Evolutionary conservation across 257 asterid genomes (phyloP).

Genomic region (Fraxinus americana): DNA sequence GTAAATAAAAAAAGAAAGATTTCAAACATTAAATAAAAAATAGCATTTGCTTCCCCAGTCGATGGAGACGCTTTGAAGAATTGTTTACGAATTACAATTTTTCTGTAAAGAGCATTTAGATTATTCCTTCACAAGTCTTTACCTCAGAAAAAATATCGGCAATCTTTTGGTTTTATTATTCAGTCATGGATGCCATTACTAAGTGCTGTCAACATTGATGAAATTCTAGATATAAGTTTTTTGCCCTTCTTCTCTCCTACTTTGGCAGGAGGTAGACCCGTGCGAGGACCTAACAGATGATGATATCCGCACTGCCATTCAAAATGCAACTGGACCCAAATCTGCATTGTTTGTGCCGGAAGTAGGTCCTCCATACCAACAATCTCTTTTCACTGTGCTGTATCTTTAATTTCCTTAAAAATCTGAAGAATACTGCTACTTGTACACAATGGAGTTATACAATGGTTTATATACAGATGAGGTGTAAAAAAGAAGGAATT

Average conservation of each 20-base stretch:
- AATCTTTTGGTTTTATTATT: background rate
- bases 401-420: background rate
- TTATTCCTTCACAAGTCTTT: background rate
- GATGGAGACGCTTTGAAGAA: background rate
- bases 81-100: background rate
- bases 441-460: too few species aligned
- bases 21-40: background rate
- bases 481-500: too few species aligned
- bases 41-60: background rate
- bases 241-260: background rate
- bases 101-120: background rate
- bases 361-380: slow-evolving; percentile 33
- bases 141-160: background rate
- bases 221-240: background rate
- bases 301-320: slow-evolving; percentile 62
- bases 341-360: slow-evolving; percentile 64
- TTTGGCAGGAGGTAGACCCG: slow-evolving; percentile 59
- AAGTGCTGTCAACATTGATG: too few species aligned
- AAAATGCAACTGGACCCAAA: slow-evolving; percentile 59
- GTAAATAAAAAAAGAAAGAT: background rate
- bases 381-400: background rate
- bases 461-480: too few species aligned
- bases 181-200: too few species aligned
- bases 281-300: slow-evolving; percentile 60
- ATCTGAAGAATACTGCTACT: too few species aligned